Evolutionary conservation across 176 grass and related monocot species (phyloP).

Genomic region (Hyparrhenia diplandra): DNA sequence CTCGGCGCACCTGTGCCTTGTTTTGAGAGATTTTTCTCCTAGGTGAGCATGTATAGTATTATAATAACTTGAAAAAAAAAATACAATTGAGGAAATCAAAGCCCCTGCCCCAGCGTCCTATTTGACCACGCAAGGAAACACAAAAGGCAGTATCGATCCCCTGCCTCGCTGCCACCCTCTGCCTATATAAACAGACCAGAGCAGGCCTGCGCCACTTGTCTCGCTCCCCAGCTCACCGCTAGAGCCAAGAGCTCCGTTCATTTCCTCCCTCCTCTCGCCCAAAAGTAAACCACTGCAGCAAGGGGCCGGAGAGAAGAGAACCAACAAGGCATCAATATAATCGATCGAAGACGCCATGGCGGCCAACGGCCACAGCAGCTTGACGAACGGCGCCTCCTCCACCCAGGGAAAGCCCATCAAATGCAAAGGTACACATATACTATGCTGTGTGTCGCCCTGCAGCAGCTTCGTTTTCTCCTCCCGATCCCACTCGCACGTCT

Average conservation of each 20-base stretch:
- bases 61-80: too few species aligned
- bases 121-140: neutral
- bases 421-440: conserved; percentile 55
- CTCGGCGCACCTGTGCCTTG: too few species aligned
- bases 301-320: neutral
- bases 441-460: neutral
- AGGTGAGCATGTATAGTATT: too few species aligned
- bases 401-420: conserved; percentile 52
- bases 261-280: neutral
- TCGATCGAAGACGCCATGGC: conserved; percentile 9
- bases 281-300: too few species aligned
- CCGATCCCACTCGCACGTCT: neutral
- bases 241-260: neutral
- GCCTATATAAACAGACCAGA: neutral
- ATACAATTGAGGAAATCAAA: too few species aligned
- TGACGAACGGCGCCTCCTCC: conserved; percentile 22
- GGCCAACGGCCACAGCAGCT: neutral
- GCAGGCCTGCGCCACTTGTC: neutral
- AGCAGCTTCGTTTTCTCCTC: neutral
- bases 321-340: neutral
- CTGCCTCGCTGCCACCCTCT: neutral
- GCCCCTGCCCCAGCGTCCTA: too few species aligned
- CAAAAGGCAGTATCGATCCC: neutral
- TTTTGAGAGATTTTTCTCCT: too few species aligned
- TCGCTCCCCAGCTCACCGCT: neutral